Evolutionary conservation across 345 rosid genomes (phyloP).

Genomic region (Eucalyptus cloeziana): DNA sequence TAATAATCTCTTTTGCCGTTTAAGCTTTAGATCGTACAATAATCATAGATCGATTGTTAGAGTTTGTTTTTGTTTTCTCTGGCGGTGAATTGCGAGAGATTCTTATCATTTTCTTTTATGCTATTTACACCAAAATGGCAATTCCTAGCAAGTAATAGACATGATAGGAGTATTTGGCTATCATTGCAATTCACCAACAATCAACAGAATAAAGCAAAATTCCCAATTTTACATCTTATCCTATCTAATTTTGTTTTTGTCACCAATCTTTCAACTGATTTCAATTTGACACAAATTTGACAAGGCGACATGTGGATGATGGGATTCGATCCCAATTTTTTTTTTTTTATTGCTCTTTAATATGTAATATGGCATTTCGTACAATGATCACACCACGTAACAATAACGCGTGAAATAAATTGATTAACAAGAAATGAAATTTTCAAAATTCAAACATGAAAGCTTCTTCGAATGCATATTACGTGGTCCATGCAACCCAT

Average conservation of each 20-base stretch:
- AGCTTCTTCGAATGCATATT: background rate
- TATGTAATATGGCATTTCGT: background rate
- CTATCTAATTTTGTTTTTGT: background rate
- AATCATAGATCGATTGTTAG: background rate
- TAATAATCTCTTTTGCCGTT: too few species aligned
- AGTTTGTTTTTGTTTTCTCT: background rate
- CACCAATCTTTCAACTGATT: background rate
- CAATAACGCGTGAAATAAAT: background rate
- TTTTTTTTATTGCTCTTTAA: background rate
- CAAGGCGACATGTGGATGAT: background rate
- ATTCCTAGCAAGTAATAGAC: background rate
- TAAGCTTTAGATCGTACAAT: background rate
- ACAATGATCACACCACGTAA: background rate
- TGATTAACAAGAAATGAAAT: background rate
- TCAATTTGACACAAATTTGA: background rate
- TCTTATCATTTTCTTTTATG: background rate
- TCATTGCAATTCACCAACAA: background rate
- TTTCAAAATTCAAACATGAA: background rate
- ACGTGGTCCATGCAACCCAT: background rate
- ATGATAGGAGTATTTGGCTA: too few species aligned
- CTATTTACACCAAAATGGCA: background rate
- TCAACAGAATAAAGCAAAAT: background rate
- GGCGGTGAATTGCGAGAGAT: background rate
- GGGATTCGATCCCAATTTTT: background rate
- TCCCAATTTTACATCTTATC: background rate